Percentiles rank a stretch among this genome's conserved stretches.
phyloP scores from a whole-genome alignment of 2,329 filamentous ascomycete genomes.

The Trichophyton benhamiae region DNA sequence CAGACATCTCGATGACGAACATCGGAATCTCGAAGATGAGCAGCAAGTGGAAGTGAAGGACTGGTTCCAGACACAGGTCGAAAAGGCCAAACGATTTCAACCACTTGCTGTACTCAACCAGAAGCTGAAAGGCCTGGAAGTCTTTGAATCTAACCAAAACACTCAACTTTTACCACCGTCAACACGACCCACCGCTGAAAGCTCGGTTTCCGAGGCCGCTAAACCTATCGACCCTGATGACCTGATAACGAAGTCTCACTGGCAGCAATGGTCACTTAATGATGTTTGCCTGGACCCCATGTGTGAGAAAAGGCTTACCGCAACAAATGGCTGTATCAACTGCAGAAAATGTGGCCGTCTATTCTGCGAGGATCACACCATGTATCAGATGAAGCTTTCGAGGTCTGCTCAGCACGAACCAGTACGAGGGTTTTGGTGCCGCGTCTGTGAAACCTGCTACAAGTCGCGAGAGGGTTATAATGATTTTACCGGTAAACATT shows the following conservation, averaged over 20 bases:
- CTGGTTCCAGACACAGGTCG: slow-evolving; percentile 91
- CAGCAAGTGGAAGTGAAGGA: slow-evolving; percentile 92
- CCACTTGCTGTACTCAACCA: slow-evolving; percentile 84
- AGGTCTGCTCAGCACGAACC: slow-evolving; percentile 82
- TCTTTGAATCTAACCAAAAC: slow-evolving; percentile 84
- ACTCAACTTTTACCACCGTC: slow-evolving; percentile 28
- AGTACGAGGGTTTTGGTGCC: slow-evolving; percentile 77
- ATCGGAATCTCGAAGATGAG: slow-evolving; percentile 77
- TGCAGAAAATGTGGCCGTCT: slow-evolving; percentile 85
- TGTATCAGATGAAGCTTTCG: slow-evolving; percentile 99
- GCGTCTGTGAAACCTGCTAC: slow-evolving; percentile 98
- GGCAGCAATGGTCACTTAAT: slow-evolving; percentile 63
- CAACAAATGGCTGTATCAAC: slow-evolving; percentile 74
- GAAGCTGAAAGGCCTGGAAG: slow-evolving; percentile 81
- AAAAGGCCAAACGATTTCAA: slow-evolving; percentile 86
- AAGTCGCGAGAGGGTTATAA: slow-evolving; percentile 94
- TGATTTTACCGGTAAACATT: slow-evolving; percentile 53
- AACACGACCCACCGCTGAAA: slow-evolving; percentile 19
- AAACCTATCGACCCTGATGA: slow-evolving; percentile 65
- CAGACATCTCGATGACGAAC: slow-evolving; percentile 73
- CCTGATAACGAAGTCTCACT: slow-evolving; percentile 74
- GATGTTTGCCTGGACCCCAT: slow-evolving; percentile 79
- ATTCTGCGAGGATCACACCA: slow-evolving; percentile 95
- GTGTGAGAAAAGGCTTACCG: slow-evolving; percentile 67
- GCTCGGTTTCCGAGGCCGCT: slow-evolving; percentile 22